phyloP scores from a whole-genome alignment of 2,329 filamentous ascomycete species.

The Gnomoniopsis smithogilvyi region DNA sequence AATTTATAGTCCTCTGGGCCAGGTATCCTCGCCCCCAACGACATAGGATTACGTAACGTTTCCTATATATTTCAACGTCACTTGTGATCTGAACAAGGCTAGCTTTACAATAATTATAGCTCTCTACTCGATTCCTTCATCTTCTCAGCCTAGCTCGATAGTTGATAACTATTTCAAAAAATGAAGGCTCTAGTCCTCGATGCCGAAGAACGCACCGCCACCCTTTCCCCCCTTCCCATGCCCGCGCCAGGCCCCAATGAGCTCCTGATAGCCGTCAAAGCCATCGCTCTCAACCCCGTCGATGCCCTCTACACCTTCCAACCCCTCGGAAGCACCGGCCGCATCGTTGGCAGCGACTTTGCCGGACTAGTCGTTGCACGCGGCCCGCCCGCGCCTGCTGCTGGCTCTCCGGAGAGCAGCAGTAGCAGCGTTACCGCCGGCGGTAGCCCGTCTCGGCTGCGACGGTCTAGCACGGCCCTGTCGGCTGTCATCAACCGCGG shows the following conservation, averaged over 20 bases:
- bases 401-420: not conserved
- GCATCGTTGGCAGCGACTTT: constrained; percentile 39
- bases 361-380: constrained; percentile 30
- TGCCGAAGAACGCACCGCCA: constrained; percentile 15
- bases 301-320: constrained; percentile 32
- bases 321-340: constrained; percentile 30
- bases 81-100: too few species aligned
- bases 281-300: constrained; percentile 38
- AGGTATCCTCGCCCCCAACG: too few species aligned
- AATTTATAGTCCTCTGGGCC: too few species aligned
- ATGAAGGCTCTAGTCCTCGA: constrained; percentile 18
- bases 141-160: not conserved
- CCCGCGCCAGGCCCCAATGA: constrained; percentile 30
- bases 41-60: too few species aligned
- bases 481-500: constrained; percentile 24
- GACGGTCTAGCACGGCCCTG: constrained; percentile 3
- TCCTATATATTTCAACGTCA: too few species aligned
- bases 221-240: constrained; percentile 4
- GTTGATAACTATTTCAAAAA: not conserved
- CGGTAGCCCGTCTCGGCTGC: constrained; percentile 8
- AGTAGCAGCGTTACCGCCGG: not conserved
- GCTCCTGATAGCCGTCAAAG: constrained; percentile 36
- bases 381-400: constrained; percentile 3
- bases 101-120: too few species aligned
- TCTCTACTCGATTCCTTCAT: not conserved